Base-by-base conservation (phyloP, 768 basidiomycete genomes). In the Leucosporidium yakuticum region DNA sequence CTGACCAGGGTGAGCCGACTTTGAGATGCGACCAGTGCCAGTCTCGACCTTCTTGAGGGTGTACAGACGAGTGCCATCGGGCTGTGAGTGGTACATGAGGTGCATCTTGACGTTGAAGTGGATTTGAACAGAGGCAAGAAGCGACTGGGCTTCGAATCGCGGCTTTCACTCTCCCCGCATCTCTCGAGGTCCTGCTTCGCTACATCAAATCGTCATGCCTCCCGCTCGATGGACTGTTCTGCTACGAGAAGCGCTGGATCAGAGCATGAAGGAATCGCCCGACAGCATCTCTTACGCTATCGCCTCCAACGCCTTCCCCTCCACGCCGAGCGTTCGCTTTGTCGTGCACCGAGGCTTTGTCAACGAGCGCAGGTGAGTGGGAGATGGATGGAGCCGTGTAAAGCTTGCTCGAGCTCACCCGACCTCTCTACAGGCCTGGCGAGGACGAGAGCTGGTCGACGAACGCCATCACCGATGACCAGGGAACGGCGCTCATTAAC, bases 1-100 rank as follows among this genome's bases (percentile, higher is more conserved):
- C 84, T 67, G 78, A 96, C 94, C 94, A 80, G 96, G 95, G 79
- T 98, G 95, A 19, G 95, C 96, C 64, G 92, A 95, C 80, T 93
- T 95, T 31, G 95, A 91, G 72, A 91, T 84, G 80, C 85, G 87
- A 49, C 91, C 92, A 39, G 80, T 81, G 53, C 88, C 83, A 21
- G 89, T 92, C 39, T 44, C 39, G 51, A 84, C 74, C 88, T 99
- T 99, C 95, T 96, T 94, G 73, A 98, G 86, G 63, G 94, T 96
- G 79, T 99, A 99, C 4, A 90, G 73, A 77, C 95, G 87, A 81
- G 85, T 87, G 23, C 91, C 91, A 55, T 79, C 78, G 66, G 84
- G 21, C 88, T 89, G 81, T 29, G 32, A 48, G 50, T 0, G 27
- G 77, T 95, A 98, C 95, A 97, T 97, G 76, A 97, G 83, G 86